Percentiles rank a stretch among this genome's conserved stretches.
These are phyloP conservation scores for Tetrapisispora pingtungensis DNA, from an alignment of 805 yeast species.

Conservation along the genomic window DNA sequence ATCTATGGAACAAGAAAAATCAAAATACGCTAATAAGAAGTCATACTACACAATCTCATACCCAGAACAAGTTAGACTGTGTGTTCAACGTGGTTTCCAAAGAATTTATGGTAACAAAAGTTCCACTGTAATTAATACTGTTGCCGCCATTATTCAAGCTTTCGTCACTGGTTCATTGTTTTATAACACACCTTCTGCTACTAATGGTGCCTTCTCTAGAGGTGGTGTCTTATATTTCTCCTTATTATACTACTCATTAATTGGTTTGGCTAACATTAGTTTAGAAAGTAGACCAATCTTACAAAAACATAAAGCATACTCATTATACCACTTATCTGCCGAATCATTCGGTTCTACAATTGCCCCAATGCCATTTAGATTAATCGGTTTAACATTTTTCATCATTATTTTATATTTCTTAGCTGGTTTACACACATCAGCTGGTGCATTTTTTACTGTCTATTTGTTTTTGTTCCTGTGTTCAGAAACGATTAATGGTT, in stretches of 20 bases:
- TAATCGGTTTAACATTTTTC: slow-evolving; percentile 36
- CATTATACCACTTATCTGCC: slow-evolving; percentile 64
- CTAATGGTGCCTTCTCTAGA: slow-evolving; percentile 51
- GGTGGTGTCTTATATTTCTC: slow-evolving; percentile 56
- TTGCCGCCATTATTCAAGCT: slow-evolving; percentile 39
- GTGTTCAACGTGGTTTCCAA: slow-evolving; percentile 43
- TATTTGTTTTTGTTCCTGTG: slow-evolving; percentile 31
- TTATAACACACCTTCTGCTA: slow-evolving; percentile 40
- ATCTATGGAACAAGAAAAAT: slow-evolving; percentile 25
- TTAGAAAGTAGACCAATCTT: slow-evolving; percentile 49
- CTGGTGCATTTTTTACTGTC: slow-evolving; percentile 47
- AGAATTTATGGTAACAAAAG: slow-evolving; percentile 52
- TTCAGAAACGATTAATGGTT: slow-evolving; percentile 23
- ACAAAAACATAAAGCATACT: slow-evolving; percentile 60
- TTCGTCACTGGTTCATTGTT: slow-evolving; percentile 55
- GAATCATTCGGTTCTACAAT: slow-evolving; percentile 57
- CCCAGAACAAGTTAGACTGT: slow-evolving; percentile 39
- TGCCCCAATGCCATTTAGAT: slow-evolving; percentile 55
- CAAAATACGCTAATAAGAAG: slow-evolving; percentile 13
- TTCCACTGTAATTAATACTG: slow-evolving; percentile 27
- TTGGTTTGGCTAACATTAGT: slow-evolving; percentile 40
- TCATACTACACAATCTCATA: slow-evolving; percentile 24
- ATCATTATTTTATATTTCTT: slow-evolving; percentile 47
- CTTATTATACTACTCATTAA: slow-evolving; percentile 41
- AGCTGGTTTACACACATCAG: slow-evolving; percentile 37